Conservation (phyloP, 2,329 filamentous ascomycete species). For the Aspergillus hortae region DNA sequence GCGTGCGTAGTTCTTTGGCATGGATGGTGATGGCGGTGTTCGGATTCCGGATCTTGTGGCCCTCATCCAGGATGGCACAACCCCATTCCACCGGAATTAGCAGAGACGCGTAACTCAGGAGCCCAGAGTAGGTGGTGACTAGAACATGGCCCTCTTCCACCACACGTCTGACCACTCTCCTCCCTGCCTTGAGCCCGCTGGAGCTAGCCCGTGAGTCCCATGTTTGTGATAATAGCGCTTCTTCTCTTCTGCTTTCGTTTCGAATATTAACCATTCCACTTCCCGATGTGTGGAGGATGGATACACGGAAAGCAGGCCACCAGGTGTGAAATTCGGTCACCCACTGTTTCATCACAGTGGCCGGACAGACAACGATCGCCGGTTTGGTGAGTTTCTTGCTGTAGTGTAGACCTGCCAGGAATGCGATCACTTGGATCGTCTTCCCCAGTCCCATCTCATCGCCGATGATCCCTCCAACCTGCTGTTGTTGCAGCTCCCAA, state of each 20-base stretch:
- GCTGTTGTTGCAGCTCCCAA: constrained; percentile 83
- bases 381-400: constrained; percentile 81
- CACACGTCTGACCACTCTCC: constrained; percentile 77
- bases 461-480: constrained; percentile 89
- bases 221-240: constrained; percentile 57
- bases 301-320: constrained; percentile 98
- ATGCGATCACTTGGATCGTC: constrained; percentile 77
- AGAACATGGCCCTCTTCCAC: constrained; percentile 83
- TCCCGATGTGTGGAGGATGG: constrained; percentile 90
- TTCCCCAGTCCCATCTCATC: constrained; percentile 99
- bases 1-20: constrained; percentile 88
- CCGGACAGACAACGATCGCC: constrained; percentile 86
- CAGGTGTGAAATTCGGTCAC: constrained; percentile 97
- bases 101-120: constrained; percentile 86
- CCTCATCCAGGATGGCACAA: constrained; percentile 91
- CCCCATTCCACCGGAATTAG: constrained; percentile 84
- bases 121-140: constrained; percentile 90
- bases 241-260: constrained; percentile 60
- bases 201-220: constrained; percentile 39
- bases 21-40: constrained; percentile 92
- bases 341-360: constrained; percentile 95
- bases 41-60: constrained; percentile 96
- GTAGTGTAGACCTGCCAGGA: constrained; percentile 86
- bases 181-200: constrained; percentile 65
- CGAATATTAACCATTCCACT: constrained; percentile 89